Percentiles rank a stretch among this genome's conserved stretches.
These are phyloP conservation scores for Colletotrichum filicis DNA, from an alignment of 2,329 filamentous ascomycete species.

Conservation along the genomic window DNA sequence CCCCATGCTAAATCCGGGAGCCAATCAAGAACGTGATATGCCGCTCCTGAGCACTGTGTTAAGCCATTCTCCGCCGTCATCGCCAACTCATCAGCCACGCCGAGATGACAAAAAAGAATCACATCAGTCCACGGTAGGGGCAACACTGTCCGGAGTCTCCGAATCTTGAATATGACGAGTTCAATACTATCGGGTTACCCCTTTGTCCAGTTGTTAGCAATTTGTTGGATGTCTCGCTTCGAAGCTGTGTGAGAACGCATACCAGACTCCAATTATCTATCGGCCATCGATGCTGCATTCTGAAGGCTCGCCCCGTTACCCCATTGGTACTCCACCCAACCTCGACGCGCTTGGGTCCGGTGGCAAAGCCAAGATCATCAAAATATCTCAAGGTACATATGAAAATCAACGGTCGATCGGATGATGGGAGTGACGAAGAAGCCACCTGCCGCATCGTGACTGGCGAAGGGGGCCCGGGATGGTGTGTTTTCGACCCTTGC, in stretches of 20 bases:
- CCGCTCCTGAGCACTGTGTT: background rate
- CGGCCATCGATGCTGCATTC: background rate
- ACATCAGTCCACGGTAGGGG: background rate
- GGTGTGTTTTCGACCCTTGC: constrained; percentile 30
- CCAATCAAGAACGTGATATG: background rate
- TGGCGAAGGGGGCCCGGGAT: constrained; percentile 5
- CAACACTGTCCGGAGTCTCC: background rate
- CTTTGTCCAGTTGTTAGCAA: background rate
- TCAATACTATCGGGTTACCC: background rate
- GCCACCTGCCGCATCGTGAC: constrained; percentile 23
- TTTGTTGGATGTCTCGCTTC: background rate
- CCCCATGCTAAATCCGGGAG: background rate
- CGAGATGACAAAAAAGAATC: background rate
- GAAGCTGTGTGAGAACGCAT: background rate
- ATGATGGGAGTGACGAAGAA: constrained; percentile 11
- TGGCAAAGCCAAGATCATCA: constrained; percentile 21
- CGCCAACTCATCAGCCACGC: background rate
- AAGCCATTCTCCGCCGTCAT: background rate
- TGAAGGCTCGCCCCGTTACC: background rate
- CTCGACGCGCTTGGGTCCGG: background rate
- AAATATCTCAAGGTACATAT: background rate
- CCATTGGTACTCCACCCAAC: background rate
- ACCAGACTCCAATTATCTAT: background rate
- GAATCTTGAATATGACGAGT: background rate
- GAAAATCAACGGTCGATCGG: background rate